phyloP scores from a whole-genome alignment of 306 rosid genomes.

The Rosa persica region DNA sequence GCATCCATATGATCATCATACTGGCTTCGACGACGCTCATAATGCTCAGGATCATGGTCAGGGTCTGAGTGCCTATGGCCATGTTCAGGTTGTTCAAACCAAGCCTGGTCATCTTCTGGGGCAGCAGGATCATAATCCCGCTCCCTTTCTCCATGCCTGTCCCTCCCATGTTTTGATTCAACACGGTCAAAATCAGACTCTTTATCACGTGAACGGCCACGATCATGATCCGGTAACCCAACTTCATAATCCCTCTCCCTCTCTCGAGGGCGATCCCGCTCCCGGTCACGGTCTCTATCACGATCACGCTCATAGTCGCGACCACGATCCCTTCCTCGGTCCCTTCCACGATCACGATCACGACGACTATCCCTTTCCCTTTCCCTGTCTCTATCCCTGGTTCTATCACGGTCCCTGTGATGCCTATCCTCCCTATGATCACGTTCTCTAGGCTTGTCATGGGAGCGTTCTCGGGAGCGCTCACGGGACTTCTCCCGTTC shows the following conservation, averaged over 20 bases:
- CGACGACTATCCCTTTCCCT: conserved; percentile 78
- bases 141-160: conserved; percentile 55
- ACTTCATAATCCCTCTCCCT: conserved; percentile 77
- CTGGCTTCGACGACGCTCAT: conserved; percentile 58
- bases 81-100: conserved; percentile 68
- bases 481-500: conserved; percentile 71
- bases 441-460: conserved; percentile 75
- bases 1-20: conserved; percentile 66
- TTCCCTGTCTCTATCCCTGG: conserved; percentile 55
- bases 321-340: conserved; percentile 63
- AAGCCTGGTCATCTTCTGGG: conserved; percentile 65
- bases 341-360: conserved; percentile 60
- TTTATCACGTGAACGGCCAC: conserved; percentile 69
- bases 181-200: conserved; percentile 62
- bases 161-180: conserved; percentile 76
- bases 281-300: conserved; percentile 53
- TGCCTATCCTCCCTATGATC: conserved; percentile 87
- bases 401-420: conserved; percentile 89
- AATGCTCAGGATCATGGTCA: conserved; percentile 59
- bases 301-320: conserved; percentile 63
- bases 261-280: conserved; percentile 56
- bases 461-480: conserved; percentile 69
- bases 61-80: conserved; percentile 63
- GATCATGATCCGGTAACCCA: conserved; percentile 53
- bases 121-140: conserved; percentile 50